These are phyloP conservation scores for Microbotryomycetes sp. DNA, from an alignment of 1,284 basidiomycete species.

Conservation along the genomic window DNA sequence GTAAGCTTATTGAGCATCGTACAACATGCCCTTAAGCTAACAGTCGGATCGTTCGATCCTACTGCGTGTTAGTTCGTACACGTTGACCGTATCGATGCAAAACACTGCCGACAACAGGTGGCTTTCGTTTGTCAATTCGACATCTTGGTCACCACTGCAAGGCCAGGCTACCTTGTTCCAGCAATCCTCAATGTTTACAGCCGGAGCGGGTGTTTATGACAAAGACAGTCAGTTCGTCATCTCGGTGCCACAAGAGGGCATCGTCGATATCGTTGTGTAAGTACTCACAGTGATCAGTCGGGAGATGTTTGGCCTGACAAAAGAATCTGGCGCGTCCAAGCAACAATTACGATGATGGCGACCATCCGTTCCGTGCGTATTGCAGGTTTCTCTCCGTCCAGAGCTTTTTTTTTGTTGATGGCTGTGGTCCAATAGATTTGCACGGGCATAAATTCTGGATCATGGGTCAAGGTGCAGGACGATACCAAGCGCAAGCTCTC, in stretches of 20 bases:
- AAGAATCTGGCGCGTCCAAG: too few relatives aligned
- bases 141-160: conserved; percentile 20
- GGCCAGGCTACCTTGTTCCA: conserved; percentile 7
- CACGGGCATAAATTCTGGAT: conserved; percentile 44
- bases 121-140: conserved; percentile 44
- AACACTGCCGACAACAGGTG: conserved; percentile 39
- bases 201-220: conserved; percentile 9
- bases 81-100: conserved; percentile 42
- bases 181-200: conserved; percentile 13
- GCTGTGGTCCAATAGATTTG: neutral
- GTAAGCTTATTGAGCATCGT: too few relatives aligned
- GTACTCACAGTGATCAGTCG: conserved; percentile 29
- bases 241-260: conserved; percentile 28
- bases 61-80: conserved; percentile 6
- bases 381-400: conserved; percentile 17
- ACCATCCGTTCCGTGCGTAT: conserved; percentile 48
- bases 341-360: conserved; percentile 43
- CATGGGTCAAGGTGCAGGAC: conserved; percentile 39
- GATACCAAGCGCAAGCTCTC: conserved; percentile 37
- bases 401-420: neutral
- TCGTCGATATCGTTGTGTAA: conserved; percentile 37
- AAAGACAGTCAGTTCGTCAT: conserved; percentile 26
- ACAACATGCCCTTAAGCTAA: too few relatives aligned
- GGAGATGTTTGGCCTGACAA: neutral
- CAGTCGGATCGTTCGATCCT: too few relatives aligned